A percentile compares a stretch with the other conserved stretches of the same genome.
These are phyloP conservation scores for Cryoendolithus antarcticus DNA, from an alignment of 2,329 filamentous ascomycete genomes.

Conservation along the genomic window DNA sequence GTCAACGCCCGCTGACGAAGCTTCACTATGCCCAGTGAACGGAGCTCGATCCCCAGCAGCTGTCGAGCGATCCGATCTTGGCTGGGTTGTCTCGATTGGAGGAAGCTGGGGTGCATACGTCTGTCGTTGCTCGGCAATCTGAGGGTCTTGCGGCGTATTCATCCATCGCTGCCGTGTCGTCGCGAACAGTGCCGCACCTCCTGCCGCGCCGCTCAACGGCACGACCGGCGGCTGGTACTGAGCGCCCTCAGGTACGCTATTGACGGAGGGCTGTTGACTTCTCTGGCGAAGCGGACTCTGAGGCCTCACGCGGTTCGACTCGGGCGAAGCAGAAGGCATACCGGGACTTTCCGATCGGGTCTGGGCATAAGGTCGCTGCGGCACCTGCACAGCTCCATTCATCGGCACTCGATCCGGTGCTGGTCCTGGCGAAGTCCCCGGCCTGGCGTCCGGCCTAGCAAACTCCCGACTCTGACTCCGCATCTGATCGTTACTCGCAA, in stretches of 20 bases:
- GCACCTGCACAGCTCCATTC: neutral
- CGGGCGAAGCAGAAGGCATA: constrained; percentile 3
- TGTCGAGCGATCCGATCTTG: neutral
- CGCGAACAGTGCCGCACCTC: constrained; percentile 3
- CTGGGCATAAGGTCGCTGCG: constrained; percentile 4
- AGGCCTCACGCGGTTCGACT: constrained; percentile 4
- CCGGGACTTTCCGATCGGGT: constrained; percentile 9
- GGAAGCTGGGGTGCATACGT: constrained; percentile 5
- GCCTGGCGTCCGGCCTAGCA: constrained; percentile 11
- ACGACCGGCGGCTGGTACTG: constrained; percentile 1
- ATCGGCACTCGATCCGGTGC: constrained; percentile 2
- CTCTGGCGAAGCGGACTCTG: constrained; percentile 12
- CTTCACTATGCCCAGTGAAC: constrained; percentile 9
- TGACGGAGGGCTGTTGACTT: constrained; percentile 2
- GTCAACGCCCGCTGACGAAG: constrained; percentile 13
- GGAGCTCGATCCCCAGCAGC: constrained; percentile 7
- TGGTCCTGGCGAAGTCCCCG: constrained; percentile 16
- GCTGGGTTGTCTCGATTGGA: constrained; percentile 7
- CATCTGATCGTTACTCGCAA: constrained; percentile 24
- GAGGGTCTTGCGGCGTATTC: constrained; percentile 1
- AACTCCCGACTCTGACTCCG: constrained; percentile 18
- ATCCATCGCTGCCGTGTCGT: constrained; percentile 4
- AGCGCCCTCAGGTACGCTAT: neutral
- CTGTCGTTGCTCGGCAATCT: neutral
- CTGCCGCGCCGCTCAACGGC: constrained; percentile 3